Percentiles rank a stretch among this genome's conserved stretches.
These are phyloP conservation scores for Ganoderma meredithae DNA, from an alignment of 1,284 basidiomycete genomes.

Conservation along the genomic window DNA sequence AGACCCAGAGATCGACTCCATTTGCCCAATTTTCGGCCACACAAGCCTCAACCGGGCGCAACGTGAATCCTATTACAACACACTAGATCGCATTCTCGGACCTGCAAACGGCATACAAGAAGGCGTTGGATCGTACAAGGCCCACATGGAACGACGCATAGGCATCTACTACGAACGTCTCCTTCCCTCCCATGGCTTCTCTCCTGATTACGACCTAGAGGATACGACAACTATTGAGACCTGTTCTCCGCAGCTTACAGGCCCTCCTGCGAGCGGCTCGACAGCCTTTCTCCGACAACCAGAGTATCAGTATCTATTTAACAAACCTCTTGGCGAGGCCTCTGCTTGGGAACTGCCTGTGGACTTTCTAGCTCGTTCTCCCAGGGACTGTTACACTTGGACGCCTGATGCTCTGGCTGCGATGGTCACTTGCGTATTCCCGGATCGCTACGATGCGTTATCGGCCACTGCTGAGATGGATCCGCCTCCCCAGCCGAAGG, in stretches of 20 bases:
- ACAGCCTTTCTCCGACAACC: background rate
- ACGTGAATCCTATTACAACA: conserved; percentile 57
- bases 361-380: background rate
- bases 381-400: background rate
- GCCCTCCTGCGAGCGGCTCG: background rate
- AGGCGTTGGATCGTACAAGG: conserved; percentile 58
- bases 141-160: conserved; percentile 58
- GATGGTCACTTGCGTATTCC: background rate
- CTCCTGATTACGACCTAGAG: background rate
- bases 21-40: conserved; percentile 25
- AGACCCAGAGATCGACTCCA: conserved; percentile 22
- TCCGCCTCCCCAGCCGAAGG: background rate
- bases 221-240: background rate
- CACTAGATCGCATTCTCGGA: conserved; percentile 56
- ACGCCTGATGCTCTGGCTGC: background rate
- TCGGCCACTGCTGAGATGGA: background rate
- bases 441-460: background rate
- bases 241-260: conserved; percentile 1
- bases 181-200: conserved; percentile 27
- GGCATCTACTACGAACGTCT: conserved; percentile 53
- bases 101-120: conserved; percentile 56
- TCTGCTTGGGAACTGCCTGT: conserved; percentile 3
- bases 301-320: background rate
- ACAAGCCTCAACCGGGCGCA: conserved; percentile 51
- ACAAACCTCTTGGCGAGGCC: background rate